These are phyloP conservation scores for Globisporangium spinosum DNA, from an alignment of 352 stramenopile species.

Conservation along the genomic window DNA sequence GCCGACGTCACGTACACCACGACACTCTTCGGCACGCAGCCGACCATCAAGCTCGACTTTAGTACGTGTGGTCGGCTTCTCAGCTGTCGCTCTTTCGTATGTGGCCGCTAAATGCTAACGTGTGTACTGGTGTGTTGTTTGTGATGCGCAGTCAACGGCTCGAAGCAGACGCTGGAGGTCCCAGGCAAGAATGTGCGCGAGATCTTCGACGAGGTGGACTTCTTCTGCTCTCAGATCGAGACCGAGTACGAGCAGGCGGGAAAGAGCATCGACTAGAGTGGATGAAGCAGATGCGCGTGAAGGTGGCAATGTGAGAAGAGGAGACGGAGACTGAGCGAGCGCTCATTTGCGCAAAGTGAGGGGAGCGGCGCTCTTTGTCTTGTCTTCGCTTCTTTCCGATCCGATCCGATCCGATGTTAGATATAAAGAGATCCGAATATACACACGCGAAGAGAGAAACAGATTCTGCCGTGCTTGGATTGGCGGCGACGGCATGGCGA, in stretches of 20 bases:
- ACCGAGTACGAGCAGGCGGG: constrained; percentile 79
- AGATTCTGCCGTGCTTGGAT: background rate
- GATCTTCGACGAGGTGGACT: constrained; percentile 84
- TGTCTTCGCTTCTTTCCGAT: background rate
- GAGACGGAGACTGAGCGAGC: background rate
- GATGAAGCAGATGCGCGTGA: background rate
- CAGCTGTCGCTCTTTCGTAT: no score
- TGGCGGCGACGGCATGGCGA: background rate
- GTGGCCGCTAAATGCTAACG: constrained; percentile 5
- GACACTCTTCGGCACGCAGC: constrained; percentile 46
- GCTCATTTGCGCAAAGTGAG: background rate
- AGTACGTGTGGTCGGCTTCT: constrained; percentile 38
- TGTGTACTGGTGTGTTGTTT: constrained; percentile 1
- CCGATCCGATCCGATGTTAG: constrained; percentile 8
- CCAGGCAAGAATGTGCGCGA: constrained; percentile 72
- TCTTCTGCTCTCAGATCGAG: constrained; percentile 84
- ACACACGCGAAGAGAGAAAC: background rate
- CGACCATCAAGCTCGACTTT: constrained; percentile 78
- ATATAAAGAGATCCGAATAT: constrained; percentile 10
- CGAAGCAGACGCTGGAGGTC: constrained; percentile 66
- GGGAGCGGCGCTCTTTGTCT: background rate
- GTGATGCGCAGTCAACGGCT: constrained; percentile 58
- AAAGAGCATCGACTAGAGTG: constrained; percentile 79
- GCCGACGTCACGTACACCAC: constrained; percentile 61
- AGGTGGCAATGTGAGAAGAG: background rate